These are phyloP conservation scores for Fusarium sp. DNA, from an alignment of 2,329 filamentous ascomycete genomes.

Conservation along the genomic window DNA sequence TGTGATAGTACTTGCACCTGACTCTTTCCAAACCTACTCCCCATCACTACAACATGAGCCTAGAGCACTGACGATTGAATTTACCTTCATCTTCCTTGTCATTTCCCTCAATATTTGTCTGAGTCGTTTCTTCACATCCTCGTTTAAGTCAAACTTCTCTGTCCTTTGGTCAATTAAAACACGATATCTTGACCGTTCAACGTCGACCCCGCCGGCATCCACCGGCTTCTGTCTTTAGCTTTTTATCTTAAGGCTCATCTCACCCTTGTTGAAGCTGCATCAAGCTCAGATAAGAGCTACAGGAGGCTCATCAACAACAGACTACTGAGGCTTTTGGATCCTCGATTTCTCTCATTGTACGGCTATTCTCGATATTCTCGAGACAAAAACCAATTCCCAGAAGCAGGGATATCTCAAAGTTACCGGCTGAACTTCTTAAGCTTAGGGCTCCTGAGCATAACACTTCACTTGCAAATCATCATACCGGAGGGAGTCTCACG, in stretches of 20 bases:
- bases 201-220: constrained; percentile 27
- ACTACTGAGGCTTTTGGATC: neutral
- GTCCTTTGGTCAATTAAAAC: constrained; percentile 10
- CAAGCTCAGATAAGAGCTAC: constrained; percentile 2
- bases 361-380: neutral
- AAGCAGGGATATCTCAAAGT: neutral
- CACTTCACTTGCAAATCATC: constrained; percentile 1
- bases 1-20: constrained; percentile 8
- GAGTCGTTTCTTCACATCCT: neutral
- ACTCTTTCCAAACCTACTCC: constrained; percentile 12
- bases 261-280: constrained; percentile 14
- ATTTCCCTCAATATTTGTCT: neutral
- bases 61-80: constrained; percentile 15
- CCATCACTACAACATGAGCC: constrained; percentile 18
- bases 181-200: constrained; percentile 4
- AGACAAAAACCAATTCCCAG: neutral
- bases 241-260: constrained; percentile 11
- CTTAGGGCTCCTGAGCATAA: neutral
- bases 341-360: neutral
- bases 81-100: constrained; percentile 1
- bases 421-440: constrained; percentile 4
- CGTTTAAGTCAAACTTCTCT: neutral
- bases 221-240: constrained; percentile 23
- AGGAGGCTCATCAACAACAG: neutral
- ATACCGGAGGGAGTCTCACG: constrained; percentile 10